Conservation (phyloP, 169 alveolate species). For the Cryptosporidium sp. region DNA sequence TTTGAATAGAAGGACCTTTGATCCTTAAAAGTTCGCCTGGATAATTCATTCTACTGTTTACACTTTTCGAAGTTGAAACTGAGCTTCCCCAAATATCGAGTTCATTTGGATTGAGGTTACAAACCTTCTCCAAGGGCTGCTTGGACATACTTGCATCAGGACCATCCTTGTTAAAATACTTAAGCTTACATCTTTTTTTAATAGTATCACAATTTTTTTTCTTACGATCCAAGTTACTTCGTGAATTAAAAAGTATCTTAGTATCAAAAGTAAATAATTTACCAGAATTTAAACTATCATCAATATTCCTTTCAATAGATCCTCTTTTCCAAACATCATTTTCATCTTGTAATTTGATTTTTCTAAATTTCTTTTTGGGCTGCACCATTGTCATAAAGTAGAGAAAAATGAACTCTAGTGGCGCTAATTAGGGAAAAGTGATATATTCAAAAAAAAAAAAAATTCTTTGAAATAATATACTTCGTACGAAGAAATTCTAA, state of each 20-base stretch:
- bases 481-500: not conserved
- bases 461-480: not conserved
- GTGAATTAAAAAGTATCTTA: not conserved
- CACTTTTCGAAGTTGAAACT: not conserved
- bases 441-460: not conserved
- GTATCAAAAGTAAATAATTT: conserved; percentile 34
- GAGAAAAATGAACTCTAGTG: not conserved
- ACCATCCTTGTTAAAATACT: not conserved
- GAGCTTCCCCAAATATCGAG: conserved; percentile 66
- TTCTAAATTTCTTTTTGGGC: conserved; percentile 27
- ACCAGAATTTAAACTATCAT: conserved; percentile 10
- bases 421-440: not conserved
- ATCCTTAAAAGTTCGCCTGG: conserved; percentile 6
- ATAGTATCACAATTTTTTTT: not conserved
- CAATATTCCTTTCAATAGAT: not conserved
- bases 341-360: not conserved
- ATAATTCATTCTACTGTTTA: not conserved
- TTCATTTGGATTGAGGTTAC: not conserved
- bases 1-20: conserved; percentile 7
- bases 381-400: conserved; percentile 32
- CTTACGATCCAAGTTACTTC: not conserved
- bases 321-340: not conserved
- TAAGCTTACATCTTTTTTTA: not conserved
- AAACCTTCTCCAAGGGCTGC: not conserved
- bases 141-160: not conserved